Evolutionary conservation across 352 stramenopile genomes (phyloP), one percentile per base, ranked within the genome.

Genomic region (Phytophthora crassamura): DNA sequence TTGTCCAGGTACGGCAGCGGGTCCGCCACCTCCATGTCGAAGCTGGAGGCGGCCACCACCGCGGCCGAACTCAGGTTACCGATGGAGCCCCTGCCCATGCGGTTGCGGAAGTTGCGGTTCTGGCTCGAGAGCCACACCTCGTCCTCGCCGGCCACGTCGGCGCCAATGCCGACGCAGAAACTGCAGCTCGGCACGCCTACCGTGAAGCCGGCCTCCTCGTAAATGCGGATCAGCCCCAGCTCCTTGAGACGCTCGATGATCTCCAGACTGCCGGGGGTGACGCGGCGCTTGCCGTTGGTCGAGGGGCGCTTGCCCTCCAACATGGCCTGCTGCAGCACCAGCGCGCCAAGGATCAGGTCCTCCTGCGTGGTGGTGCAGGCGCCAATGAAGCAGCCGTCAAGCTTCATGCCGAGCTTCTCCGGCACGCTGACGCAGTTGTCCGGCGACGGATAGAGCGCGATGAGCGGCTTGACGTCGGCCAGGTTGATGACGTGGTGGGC

Each of bases 101-200:
- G 86, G 68, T 94, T 94, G 59, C 81, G 84, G 65, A 91, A 94
- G 78, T 94, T 94, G 49, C 86, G 84, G 78, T 94, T 94, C 70
- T 94, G 86, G 40, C 79, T 90, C 20, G 76, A 89, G 20, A 94
- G 79, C 86, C 86, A 94, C 51, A 94, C 86, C 35, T 94, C 86
- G 56, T 64, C 71, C 42, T 91, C 84, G 0, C 69, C 83, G 10
- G 86, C 86, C 0, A 94, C 86, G 53, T 94, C 86, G 11, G 86
- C 86, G 28, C 80, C 86, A 59, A 94, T 94, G 14, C 86, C 86
- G 7, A 94, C 82, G 56, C 86, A 94, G 77, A 90, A 94, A 50
- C 81, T 91, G 78, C 86, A 94, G 45, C 78, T 80, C 1, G 86
- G 86, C n/a, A 88, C 74, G 16, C 84, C 86, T 14, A 94, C 84